Percentiles rank a stretch among this genome's conserved stretches.
phyloP scores from a whole-genome alignment of 2,329 filamentous ascomycete species.

The Cercospora brassicicola region DNA sequence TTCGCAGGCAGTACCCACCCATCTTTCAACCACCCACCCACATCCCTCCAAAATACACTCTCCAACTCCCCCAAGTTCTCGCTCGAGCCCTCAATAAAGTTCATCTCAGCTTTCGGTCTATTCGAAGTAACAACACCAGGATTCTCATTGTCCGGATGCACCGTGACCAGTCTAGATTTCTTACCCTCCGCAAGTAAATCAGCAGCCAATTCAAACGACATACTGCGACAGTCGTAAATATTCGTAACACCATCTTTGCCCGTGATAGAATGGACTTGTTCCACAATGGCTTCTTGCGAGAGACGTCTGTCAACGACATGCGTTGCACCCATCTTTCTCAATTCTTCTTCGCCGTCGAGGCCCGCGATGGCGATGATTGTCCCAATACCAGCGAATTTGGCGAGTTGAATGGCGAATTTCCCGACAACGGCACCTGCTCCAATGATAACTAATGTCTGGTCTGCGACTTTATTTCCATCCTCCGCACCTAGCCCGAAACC shows the following conservation, averaged over 20 bases:
- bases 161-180: background rate
- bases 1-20: background rate
- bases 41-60: conserved; percentile 11
- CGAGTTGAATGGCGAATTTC: conserved; percentile 12
- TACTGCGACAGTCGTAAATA: conserved; percentile 7
- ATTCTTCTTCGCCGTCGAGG: conserved; percentile 2
- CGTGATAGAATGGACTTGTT: conserved; percentile 6
- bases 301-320: conserved; percentile 7
- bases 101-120: background rate
- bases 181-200: background rate
- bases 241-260: conserved; percentile 3
- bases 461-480: background rate
- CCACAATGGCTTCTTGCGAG: background rate
- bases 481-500: background rate
- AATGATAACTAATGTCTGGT: conserved; percentile 1
- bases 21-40: conserved; percentile 5
- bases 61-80: background rate
- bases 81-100: conserved; percentile 1
- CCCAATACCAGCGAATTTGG: conserved; percentile 13
- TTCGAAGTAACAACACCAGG: background rate
- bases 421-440: conserved; percentile 11
- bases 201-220: conserved; percentile 9
- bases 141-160: conserved; percentile 1
- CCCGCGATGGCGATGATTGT: conserved; percentile 5
- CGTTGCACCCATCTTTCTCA: conserved; percentile 4